These are phyloP conservation scores for Cicer bijugum DNA, from an alignment of 306 rosid species.

Conservation along the genomic window DNA sequence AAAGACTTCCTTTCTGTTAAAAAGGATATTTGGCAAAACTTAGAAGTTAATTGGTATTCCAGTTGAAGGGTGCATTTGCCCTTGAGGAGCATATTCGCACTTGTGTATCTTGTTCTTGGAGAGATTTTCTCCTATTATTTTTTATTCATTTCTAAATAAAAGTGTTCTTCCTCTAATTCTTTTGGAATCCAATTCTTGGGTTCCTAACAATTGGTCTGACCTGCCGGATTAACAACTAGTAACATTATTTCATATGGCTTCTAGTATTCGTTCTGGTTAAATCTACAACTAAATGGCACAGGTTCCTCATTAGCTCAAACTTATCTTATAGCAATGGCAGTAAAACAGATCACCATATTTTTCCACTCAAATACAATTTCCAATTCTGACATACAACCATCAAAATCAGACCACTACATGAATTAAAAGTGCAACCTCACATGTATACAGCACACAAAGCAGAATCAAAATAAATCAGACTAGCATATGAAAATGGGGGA, in stretches of 20 bases:
- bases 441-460: neutral
- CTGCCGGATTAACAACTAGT: neutral
- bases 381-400: constrained; percentile 10
- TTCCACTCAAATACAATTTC: constrained; percentile 29
- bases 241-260: constrained; percentile 11
- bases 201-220: no score
- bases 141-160: no score
- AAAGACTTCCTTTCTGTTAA: no score
- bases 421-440: constrained; percentile 27
- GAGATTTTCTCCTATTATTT: no score
- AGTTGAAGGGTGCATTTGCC: no score
- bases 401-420: constrained; percentile 21
- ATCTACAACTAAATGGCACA: constrained; percentile 30
- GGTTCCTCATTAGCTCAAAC: constrained; percentile 5
- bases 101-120: no score
- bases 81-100: no score
- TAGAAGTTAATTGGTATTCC: no score
- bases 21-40: no score
- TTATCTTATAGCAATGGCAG: constrained; percentile 10
- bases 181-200: no score
- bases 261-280: neutral
- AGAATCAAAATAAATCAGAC: constrained; percentile 31
- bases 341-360: constrained; percentile 21
- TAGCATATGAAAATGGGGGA: constrained; percentile 7
- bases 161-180: no score